A percentile compares a stretch with the other conserved stretches of the same genome.
These are phyloP conservation scores for Candida multigemmis DNA, from an alignment of 805 yeast species.

Conservation along the genomic window DNA sequence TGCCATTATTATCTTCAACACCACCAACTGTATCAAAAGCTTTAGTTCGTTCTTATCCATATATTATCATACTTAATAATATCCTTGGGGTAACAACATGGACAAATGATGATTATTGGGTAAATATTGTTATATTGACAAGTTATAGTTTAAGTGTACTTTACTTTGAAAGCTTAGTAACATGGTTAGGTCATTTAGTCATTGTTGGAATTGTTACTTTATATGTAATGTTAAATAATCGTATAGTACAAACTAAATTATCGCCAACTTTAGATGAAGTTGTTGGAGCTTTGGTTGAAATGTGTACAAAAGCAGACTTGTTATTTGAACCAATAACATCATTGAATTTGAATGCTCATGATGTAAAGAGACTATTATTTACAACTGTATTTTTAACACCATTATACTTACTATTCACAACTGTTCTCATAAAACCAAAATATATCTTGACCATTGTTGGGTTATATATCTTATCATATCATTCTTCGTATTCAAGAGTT, in stretches of 20 bases:
- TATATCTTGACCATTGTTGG: constrained; percentile 53
- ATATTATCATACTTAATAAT: constrained; percentile 64
- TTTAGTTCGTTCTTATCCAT: constrained; percentile 76
- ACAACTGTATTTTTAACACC: constrained; percentile 87
- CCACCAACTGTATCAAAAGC: constrained; percentile 89
- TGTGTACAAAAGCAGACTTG: constrained; percentile 69
- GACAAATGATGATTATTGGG: constrained; percentile 82
- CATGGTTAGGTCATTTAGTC: constrained; percentile 76
- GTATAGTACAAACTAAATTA: constrained; percentile 46
- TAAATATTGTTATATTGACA: constrained; percentile 53
- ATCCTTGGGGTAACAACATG: constrained; percentile 71
- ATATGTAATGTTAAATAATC: constrained; percentile 50
- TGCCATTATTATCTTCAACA: constrained; percentile 80
- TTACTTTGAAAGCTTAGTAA: constrained; percentile 71
- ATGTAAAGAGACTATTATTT: constrained; percentile 68
- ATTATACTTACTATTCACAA: constrained; percentile 60
- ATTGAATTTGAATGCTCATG: constrained; percentile 65
- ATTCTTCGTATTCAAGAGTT: constrained; percentile 77
- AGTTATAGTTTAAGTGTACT: constrained; percentile 49
- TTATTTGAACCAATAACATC: constrained; percentile 73
- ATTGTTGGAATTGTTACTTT: constrained; percentile 53
- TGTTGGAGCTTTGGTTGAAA: constrained; percentile 64
- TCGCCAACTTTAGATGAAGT: constrained; percentile 85
- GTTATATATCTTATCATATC: constrained; percentile 63
- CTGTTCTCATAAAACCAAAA: constrained; percentile 65